A percentile compares a stretch with the other conserved stretches of the same genome.
These are phyloP conservation scores for Alternaria incomplexa DNA, from an alignment of 2,329 filamentous ascomycete genomes.

Conservation along the genomic window DNA sequence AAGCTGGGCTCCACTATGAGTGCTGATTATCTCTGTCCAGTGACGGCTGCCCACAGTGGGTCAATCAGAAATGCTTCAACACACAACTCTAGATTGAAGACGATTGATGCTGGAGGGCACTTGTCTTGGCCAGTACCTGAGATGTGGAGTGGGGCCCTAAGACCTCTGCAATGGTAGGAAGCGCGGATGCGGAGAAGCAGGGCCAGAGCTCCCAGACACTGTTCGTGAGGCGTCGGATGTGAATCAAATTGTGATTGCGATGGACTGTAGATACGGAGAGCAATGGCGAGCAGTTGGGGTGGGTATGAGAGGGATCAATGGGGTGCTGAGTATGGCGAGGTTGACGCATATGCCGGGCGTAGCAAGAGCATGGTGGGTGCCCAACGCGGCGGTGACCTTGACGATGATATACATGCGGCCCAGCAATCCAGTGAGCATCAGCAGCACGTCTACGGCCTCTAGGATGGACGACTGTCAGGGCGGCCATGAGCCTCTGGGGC, in stretches of 20 bases:
- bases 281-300: slow-evolving; percentile 8
- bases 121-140: slow-evolving; percentile 31
- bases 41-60: slow-evolving; percentile 25
- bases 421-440: slow-evolving; percentile 31
- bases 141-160: slow-evolving; percentile 32
- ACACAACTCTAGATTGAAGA: slow-evolving; percentile 30
- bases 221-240: slow-evolving; percentile 33
- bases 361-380: slow-evolving; percentile 14
- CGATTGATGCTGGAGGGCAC: slow-evolving; percentile 24
- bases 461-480: slow-evolving; percentile 28
- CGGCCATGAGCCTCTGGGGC: slow-evolving; percentile 24
- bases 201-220: slow-evolving; percentile 48
- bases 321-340: slow-evolving; percentile 5
- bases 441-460: slow-evolving; percentile 27
- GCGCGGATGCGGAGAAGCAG: slow-evolving; percentile 39
- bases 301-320: slow-evolving; percentile 15
- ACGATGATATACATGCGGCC: slow-evolving; percentile 35
- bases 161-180: slow-evolving; percentile 38
- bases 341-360: slow-evolving; percentile 12
- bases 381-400: slow-evolving; percentile 31
- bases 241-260: slow-evolving; percentile 12
- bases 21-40: slow-evolving; percentile 21
- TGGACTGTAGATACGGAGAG: slow-evolving; percentile 28
- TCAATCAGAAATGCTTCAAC: slow-evolving; percentile 9
- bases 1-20: slow-evolving; percentile 40